Percentiles rank a stretch among this genome's conserved stretches.
Conservation (phyloP, 2,329 filamentous ascomycete species). For the Aureobasidium leucospermi region DNA sequence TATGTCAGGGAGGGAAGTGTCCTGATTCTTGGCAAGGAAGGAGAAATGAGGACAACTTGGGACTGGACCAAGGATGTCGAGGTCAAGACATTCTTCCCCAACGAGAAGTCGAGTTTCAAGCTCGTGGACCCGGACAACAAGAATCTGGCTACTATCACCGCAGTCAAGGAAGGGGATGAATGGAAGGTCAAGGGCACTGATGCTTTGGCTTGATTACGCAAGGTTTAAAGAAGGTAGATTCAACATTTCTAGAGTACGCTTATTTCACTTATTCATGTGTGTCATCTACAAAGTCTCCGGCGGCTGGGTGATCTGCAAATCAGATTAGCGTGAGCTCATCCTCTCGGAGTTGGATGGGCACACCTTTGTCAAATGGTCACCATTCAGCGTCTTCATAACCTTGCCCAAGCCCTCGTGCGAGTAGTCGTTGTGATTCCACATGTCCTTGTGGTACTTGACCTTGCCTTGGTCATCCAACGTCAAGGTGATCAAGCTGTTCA, state of each 20-base stretch:
- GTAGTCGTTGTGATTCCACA: slow-evolving; percentile 45
- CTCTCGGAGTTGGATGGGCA: not conserved
- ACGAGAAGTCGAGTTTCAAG: slow-evolving; percentile 27
- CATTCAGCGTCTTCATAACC: slow-evolving; percentile 44
- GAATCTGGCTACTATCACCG: slow-evolving; percentile 25
- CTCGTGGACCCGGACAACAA: slow-evolving; percentile 30
- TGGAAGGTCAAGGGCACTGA: slow-evolving; percentile 24
- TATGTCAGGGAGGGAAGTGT: slow-evolving; percentile 35
- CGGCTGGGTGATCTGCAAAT: slow-evolving; percentile 14
- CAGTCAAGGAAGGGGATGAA: slow-evolving; percentile 25
- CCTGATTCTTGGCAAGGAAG: slow-evolving; percentile 32
- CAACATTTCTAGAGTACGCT: not conserved
- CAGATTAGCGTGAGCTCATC: not conserved
- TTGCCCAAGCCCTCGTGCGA: slow-evolving; percentile 40
- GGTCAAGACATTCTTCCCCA: slow-evolving; percentile 32
- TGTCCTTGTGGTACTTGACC: slow-evolving; percentile 43
- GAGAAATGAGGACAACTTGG: slow-evolving; percentile 30
- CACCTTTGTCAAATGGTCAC: slow-evolving; percentile 36
- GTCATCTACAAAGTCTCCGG: slow-evolving; percentile 11
- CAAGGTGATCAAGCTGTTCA: slow-evolving; percentile 36
- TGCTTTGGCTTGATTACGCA: not conserved
- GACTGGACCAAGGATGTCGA: slow-evolving; percentile 34
- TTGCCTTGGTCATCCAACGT: slow-evolving; percentile 33
- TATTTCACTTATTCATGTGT: not conserved
- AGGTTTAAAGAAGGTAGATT: not conserved